These are phyloP conservation scores for Colletotrichum noveboracense DNA, from an alignment of 2,329 filamentous ascomycete species.

Conservation along the genomic window DNA sequence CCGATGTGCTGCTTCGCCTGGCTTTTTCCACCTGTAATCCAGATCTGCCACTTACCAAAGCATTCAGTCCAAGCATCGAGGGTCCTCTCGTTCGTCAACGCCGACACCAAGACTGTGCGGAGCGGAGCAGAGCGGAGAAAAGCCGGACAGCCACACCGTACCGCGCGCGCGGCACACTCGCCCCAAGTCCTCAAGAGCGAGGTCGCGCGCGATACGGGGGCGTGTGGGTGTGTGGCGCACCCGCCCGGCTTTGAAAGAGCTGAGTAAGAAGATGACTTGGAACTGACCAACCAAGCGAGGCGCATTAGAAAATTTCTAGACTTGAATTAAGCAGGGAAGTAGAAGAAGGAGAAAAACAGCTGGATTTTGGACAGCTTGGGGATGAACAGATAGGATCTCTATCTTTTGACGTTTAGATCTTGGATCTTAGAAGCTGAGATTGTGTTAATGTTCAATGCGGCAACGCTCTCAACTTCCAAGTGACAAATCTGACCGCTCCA, in stretches of 20 bases:
- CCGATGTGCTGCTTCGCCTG: not conserved
- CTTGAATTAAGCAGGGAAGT: not conserved
- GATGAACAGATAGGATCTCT: rapidly evolving
- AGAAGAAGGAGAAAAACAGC: not conserved
- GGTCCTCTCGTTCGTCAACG: not conserved
- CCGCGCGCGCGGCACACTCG: not conserved
- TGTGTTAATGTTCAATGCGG: not conserved
- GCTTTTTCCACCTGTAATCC: not conserved
- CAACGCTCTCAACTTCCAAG: not conserved
- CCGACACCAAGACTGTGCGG: not conserved
- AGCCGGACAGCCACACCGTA: not conserved
- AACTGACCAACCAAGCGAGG: not conserved
- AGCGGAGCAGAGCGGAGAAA: not conserved
- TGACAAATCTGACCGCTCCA: not conserved
- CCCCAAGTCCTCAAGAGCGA: not conserved
- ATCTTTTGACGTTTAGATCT: not conserved
- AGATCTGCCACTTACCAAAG: not conserved
- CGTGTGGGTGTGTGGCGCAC: not conserved
- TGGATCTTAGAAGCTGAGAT: not conserved
- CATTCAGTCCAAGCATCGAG: not conserved
- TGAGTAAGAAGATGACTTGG: slow-evolving; percentile 1
- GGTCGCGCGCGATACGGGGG: not conserved
- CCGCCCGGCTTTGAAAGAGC: slow-evolving; percentile 5
- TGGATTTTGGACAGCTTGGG: not conserved
- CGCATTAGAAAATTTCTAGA: not conserved